phyloP scores from a whole-genome alignment of 2,329 filamentous ascomycete species.

The Tolypocladium ovalisporum region DNA sequence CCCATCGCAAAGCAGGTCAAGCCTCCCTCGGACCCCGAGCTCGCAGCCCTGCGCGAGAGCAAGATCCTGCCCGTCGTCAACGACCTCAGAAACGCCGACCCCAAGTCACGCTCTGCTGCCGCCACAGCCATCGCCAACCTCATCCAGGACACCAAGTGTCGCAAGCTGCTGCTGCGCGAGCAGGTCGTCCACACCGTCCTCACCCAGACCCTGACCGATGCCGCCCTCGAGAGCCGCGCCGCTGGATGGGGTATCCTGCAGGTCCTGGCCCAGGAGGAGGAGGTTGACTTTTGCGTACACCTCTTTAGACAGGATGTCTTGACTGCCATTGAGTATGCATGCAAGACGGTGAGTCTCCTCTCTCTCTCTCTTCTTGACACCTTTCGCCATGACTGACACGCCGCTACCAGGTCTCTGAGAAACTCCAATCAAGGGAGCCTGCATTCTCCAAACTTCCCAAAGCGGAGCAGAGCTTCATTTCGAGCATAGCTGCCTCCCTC shows the following conservation, averaged over 20 bases:
- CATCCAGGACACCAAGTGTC: conserved; percentile 48
- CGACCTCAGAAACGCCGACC: conserved; percentile 47
- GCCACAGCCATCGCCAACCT: conserved; percentile 50
- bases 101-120: conserved; percentile 47
- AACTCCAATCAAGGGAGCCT: conserved; percentile 27
- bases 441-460: conserved; percentile 37
- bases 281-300: conserved; percentile 56
- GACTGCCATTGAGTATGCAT: conserved; percentile 47
- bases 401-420: conserved; percentile 27
- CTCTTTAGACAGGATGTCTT: conserved; percentile 51
- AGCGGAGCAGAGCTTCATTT: conserved; percentile 40
- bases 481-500: conserved; percentile 43
- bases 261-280: conserved; percentile 51
- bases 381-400: neutral
- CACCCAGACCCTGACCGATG: conserved; percentile 53
- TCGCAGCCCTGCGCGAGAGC: conserved; percentile 50
- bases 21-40: conserved; percentile 50
- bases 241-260: conserved; percentile 59
- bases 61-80: conserved; percentile 53
- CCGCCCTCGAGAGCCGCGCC: conserved; percentile 49
- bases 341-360: conserved; percentile 33
- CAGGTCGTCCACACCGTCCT: conserved; percentile 54
- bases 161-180: conserved; percentile 55
- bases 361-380: neutral
- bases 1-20: conserved; percentile 48